phyloP scores from a whole-genome alignment of 768 basidiomycete genomes.

The Boletus fagicola region DNA sequence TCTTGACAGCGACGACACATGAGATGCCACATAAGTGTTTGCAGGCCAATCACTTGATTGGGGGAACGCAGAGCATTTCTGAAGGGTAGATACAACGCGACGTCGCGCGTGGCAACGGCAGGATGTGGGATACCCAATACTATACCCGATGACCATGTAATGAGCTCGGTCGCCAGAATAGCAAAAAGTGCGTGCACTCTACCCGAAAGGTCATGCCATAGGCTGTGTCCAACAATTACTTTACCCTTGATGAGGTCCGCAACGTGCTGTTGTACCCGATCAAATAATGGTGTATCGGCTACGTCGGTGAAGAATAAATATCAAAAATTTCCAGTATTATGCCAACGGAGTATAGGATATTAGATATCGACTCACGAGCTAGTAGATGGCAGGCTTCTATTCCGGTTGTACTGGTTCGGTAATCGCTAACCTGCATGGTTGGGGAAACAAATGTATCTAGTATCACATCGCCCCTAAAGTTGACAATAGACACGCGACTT shows the following conservation, averaged over 20 bases:
- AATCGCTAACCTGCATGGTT: conserved; percentile 68
- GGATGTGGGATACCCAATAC: conserved; percentile 81
- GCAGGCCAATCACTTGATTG: conserved; percentile 68
- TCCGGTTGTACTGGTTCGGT: conserved; percentile 64
- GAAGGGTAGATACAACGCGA: conserved; percentile 79
- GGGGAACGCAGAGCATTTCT: conserved; percentile 65
- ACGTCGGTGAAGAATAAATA: conserved; percentile 2
- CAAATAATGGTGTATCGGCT: conserved; percentile 50
- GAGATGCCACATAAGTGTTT: conserved; percentile 78
- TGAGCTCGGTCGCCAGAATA: conserved; percentile 8
- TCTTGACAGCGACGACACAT: conserved; percentile 79
- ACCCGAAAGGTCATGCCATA: conserved; percentile 85
- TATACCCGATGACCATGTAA: conserved; percentile 29
- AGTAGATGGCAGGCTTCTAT: conserved; percentile 43
- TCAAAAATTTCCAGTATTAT: neutral
- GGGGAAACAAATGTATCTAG: conserved; percentile 68
- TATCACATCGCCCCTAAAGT: conserved; percentile 55
- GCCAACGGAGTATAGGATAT: neutral
- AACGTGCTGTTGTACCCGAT: conserved; percentile 62
- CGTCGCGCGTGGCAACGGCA: conserved; percentile 75
- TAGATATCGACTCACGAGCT: conserved; percentile 33
- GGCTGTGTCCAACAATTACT: conserved; percentile 69
- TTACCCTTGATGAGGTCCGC: conserved; percentile 67
- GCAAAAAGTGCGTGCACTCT: conserved; percentile 15
- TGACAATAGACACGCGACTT: conserved; percentile 54